phyloP scores from a whole-genome alignment of 306 rosid species.

The Vigna radiata region DNA sequence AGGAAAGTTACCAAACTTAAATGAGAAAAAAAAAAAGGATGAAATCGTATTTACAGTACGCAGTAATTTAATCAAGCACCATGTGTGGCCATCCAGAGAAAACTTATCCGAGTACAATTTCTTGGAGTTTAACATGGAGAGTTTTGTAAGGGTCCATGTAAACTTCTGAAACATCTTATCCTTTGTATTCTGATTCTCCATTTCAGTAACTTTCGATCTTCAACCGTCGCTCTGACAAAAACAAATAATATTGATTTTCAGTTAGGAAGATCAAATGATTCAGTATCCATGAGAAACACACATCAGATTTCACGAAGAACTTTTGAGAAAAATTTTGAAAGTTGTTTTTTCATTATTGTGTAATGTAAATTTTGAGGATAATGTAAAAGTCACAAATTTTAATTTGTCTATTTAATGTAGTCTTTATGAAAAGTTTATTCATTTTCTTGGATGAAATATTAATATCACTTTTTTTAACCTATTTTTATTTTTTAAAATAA shows the following conservation, averaged over 20 bases:
- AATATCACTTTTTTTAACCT: no score
- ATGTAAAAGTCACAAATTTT: no score
- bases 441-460: no score
- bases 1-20: background rate
- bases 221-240: background rate
- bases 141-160: slow-evolving; percentile 39
- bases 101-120: background rate
- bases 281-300: no score
- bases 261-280: no score
- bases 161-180: background rate
- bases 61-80: slow-evolving; percentile 29
- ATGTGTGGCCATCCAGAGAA: background rate
- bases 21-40: background rate
- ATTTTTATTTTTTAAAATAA: no score
- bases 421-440: no score
- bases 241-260: background rate
- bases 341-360: no score
- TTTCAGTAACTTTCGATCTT: background rate
- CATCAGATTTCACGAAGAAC: no score
- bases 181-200: background rate
- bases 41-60: background rate
- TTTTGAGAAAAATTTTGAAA: no score
- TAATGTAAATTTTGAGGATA: no score
- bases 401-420: no score
- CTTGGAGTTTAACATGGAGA: slow-evolving; percentile 28